Evolutionary conservation across 2,329 filamentous ascomycete species (phyloP).

Genomic region (Pyricularia sp.): DNA sequence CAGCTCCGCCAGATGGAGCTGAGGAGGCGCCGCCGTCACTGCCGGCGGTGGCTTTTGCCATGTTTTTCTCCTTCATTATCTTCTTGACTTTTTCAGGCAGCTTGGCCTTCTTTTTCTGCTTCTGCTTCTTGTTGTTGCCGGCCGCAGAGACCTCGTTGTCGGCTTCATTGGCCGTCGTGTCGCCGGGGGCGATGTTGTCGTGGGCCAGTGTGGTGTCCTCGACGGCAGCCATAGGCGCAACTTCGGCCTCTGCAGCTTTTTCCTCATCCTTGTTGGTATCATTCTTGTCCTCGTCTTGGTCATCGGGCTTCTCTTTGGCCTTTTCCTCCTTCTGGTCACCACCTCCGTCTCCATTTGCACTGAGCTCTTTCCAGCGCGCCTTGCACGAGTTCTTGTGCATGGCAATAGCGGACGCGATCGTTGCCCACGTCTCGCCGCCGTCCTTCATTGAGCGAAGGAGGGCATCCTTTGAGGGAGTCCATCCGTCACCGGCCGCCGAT

Average conservation of each 20-base stretch:
- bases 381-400: conserved; percentile 4
- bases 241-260: not conserved
- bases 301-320: not conserved
- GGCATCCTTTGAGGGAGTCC: conserved; percentile 11
- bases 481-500: conserved; percentile 3
- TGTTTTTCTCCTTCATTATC: not conserved
- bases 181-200: conserved; percentile 1
- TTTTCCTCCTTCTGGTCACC: conserved; percentile 1
- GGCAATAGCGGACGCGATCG: conserved; percentile 5
- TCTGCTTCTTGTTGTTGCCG: not conserved
- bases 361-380: conserved; percentile 4
- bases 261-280: not conserved
- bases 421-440: conserved; percentile 8
- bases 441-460: conserved; percentile 10
- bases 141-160: not conserved
- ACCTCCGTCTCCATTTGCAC: not conserved
- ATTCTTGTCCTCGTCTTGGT: not conserved
- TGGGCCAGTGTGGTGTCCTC: not conserved
- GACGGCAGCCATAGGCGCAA: not conserved
- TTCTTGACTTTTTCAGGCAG: not conserved
- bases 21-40: not conserved
- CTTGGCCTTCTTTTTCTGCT: not conserved
- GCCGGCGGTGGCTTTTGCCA: not conserved
- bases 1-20: not conserved
- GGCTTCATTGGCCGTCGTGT: conserved; percentile 1